These are phyloP conservation scores for Acacia crassicarpa DNA, from an alignment of 306 rosid species.

Conservation along the genomic window DNA sequence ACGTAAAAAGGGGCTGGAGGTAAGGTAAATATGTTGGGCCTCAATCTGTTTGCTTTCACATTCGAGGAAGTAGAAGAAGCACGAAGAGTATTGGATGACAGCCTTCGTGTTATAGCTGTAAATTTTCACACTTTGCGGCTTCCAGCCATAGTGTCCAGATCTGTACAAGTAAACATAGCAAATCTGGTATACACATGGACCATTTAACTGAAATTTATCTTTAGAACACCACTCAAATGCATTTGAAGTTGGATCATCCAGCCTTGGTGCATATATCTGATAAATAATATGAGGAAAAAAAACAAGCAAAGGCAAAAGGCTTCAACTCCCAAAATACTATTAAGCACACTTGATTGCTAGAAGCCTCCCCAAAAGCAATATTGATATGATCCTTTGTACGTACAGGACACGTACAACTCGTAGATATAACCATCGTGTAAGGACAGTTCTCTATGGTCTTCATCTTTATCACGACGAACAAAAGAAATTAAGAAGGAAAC, in stretches of 20 bases:
- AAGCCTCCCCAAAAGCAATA: constrained; percentile 78
- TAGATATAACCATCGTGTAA: constrained; percentile 58
- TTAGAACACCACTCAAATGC: constrained; percentile 48
- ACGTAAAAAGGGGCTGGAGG: no score
- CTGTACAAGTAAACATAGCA: constrained; percentile 77
- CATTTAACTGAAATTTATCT: constrained; percentile 47
- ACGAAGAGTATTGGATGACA: constrained; percentile 23
- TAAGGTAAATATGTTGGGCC: no score
- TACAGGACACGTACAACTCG: constrained; percentile 72
- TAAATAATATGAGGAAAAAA: constrained; percentile 9
- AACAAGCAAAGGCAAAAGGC: neutral
- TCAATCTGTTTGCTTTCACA: no score
- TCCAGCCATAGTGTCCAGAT: no score
- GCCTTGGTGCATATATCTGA: constrained; percentile 47
- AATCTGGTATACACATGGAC: constrained; percentile 54
- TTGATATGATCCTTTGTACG: constrained; percentile 68
- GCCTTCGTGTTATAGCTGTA: constrained; percentile 62
- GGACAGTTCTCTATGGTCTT: constrained; percentile 55
- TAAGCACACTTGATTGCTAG: constrained; percentile 64
- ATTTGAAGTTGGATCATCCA: constrained; percentile 49
- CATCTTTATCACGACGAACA: constrained; percentile 3
- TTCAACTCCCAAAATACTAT: neutral
- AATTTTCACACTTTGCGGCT: no score
- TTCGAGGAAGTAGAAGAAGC: no score
- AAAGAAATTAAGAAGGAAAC: neutral